These are phyloP conservation scores for Trichoderma semiorbis DNA, from an alignment of 2,329 filamentous ascomycete genomes.

Conservation along the genomic window DNA sequence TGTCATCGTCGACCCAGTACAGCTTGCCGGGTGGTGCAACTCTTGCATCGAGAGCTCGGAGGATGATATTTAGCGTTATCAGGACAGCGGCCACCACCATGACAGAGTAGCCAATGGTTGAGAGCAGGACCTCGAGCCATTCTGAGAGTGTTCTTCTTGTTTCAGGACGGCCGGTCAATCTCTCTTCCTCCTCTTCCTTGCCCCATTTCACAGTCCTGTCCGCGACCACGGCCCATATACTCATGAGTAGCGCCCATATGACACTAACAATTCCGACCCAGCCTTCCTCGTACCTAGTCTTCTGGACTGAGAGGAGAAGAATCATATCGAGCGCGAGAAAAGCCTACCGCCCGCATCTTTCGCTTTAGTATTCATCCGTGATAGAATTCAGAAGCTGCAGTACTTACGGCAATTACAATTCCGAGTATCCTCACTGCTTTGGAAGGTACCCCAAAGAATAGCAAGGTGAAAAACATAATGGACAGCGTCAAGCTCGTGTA, in stretches of 20 bases:
- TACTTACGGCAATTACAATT: slow-evolving; percentile 55
- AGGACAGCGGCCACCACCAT: slow-evolving; percentile 68
- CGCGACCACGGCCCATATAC: slow-evolving; percentile 72
- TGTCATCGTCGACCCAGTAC: slow-evolving; percentile 76
- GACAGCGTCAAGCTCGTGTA: slow-evolving; percentile 76
- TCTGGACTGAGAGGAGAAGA: slow-evolving; percentile 71
- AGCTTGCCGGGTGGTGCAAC: slow-evolving; percentile 69
- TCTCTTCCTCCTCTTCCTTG: slow-evolving; percentile 87
- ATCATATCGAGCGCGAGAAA: slow-evolving; percentile 62
- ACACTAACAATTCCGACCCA: slow-evolving; percentile 88
- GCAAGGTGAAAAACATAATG: slow-evolving; percentile 69
- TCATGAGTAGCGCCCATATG: slow-evolving; percentile 74
- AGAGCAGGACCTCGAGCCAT: slow-evolving; percentile 76
- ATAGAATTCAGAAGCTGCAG: slow-evolving; percentile 37
- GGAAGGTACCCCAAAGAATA: slow-evolving; percentile 87
- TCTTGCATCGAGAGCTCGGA: slow-evolving; percentile 76
- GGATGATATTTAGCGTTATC: slow-evolving; percentile 72
- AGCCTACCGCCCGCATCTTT: slow-evolving; percentile 25
- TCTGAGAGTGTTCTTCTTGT: slow-evolving; percentile 76
- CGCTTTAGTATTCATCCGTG: slow-evolving; percentile 42
- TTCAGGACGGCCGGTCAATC: slow-evolving; percentile 84
- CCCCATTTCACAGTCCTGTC: slow-evolving; percentile 87
- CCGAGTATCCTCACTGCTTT: slow-evolving; percentile 72
- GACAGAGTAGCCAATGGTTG: slow-evolving; percentile 67
- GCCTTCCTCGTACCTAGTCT: slow-evolving; percentile 77